A percentile compares a stretch with the other conserved stretches of the same genome.
phyloP scores from a whole-genome alignment of 208 protist genomes.

The Trypanosomatidae sp. region DNA sequence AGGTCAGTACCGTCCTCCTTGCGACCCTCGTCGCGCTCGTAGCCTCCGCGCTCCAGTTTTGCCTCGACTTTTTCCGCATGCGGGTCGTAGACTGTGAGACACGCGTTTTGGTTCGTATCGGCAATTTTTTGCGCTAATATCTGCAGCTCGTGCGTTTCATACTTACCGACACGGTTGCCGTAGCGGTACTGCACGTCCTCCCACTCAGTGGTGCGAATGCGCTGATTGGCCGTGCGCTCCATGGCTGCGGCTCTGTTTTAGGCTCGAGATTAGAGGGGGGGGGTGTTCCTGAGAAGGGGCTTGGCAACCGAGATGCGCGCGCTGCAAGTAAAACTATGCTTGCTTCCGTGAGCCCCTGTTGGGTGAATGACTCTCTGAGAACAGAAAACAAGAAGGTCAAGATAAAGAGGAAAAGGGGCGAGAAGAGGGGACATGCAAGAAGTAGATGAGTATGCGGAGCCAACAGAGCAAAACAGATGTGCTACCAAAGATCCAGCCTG shows the following conservation, averaged over 20 bases:
- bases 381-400: background rate
- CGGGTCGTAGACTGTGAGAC: constrained; percentile 72
- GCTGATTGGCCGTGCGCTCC: constrained; percentile 77
- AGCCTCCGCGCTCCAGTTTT: constrained; percentile 71
- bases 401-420: background rate
- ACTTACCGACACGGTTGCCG: constrained; percentile 87
- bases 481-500: background rate
- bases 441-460: background rate
- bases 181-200: constrained; percentile 92
- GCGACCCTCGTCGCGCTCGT: constrained; percentile 23
- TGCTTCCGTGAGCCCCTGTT: background rate
- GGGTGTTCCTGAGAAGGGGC: background rate
- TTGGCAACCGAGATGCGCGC: background rate
- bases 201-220: constrained; percentile 90
- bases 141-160: constrained; percentile 77
- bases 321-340: too few relatives aligned
- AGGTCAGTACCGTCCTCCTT: constrained; percentile 2
- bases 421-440: background rate
- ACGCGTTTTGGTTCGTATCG: constrained; percentile 67
- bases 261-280: background rate
- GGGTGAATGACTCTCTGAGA: background rate
- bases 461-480: background rate
- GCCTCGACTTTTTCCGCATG: constrained; percentile 60
- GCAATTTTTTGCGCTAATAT: constrained; percentile 81
- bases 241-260: constrained; percentile 17